Base-by-base conservation (phyloP, 345 rosid species). In the Conringia planisiliqua region DNA sequence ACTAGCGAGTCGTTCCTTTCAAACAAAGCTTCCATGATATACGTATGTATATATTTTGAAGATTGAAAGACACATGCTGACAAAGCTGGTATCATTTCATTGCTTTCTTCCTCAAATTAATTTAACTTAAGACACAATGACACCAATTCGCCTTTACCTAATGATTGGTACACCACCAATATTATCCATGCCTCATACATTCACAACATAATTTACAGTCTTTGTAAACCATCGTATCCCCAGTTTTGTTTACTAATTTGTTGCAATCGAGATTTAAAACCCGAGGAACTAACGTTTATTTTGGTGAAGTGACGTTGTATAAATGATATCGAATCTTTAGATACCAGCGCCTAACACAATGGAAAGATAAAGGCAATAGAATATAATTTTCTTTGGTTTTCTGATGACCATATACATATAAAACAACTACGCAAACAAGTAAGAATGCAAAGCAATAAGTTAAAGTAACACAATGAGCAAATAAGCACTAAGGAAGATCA, bases 11-110 rank as follows among this genome's bases (percentile, higher is more conserved):
- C 57, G 47, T 65, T 7, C 12, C 43, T 65, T 65, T 38, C 57
- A 65, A 65, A 30, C 42, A 47, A 65, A 47, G 30, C 43, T 32
- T 47, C 40, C 38, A 63, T 63, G 68, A 63, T 43, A 62, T 8
- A 7, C n/a, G n/a, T 27, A 8, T 29, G 9, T 61, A 20, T 38
- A 6, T 60, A 0, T 55, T 6, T 56, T 62, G 68, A 26, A 62
- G 51, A 40, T 47, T 42, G 3, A 63, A 62, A 29, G 54, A 43
- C 39, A n/a, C 27, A 5, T 27, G 10, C n/a, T 63, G 52, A 12
- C 14, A 43, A 26, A 43, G n/a, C 36, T 43, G n/a, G 38, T 43
- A 30, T 63, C 39, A n/a, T 10, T 63, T 43, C 39, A 43, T 43
- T 63, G 38, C 18, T 63, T 57, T 14, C 38, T n/a, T 63, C 27